Percentiles rank a stretch among this genome's conserved stretches.
These are phyloP conservation scores for Syzygium oleosum DNA, from an alignment of 345 rosid genomes.

Conservation along the genomic window DNA sequence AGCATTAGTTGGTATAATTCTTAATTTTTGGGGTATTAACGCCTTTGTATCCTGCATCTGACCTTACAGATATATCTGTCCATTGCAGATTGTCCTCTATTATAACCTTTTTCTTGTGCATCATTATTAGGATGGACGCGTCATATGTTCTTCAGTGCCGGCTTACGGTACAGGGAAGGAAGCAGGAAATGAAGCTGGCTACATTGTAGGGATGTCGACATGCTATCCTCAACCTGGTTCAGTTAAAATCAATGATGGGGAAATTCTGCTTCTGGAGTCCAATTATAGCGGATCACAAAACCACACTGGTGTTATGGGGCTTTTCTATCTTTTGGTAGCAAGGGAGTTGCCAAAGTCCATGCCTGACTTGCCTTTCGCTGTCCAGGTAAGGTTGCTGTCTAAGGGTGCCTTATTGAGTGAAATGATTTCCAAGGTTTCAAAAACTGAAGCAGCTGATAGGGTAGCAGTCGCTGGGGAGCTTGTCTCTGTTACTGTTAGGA, in stretches of 20 bases:
- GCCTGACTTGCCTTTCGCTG: background rate
- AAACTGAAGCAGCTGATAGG: background rate
- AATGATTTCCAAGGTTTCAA: background rate
- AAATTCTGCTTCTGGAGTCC: constrained; percentile 55
- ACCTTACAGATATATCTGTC: background rate
- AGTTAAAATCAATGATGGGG: constrained; percentile 46
- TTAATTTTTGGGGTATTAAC: background rate
- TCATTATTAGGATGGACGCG: constrained; percentile 46
- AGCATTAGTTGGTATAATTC: background rate
- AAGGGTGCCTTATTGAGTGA: background rate
- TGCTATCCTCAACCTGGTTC: constrained; percentile 71
- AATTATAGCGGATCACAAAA: constrained; percentile 37
- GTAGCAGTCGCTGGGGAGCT: background rate
- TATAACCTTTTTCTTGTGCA: background rate
- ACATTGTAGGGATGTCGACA: constrained; percentile 86
- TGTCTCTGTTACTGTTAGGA: background rate
- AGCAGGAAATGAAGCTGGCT: constrained; percentile 84
- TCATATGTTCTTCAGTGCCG: constrained; percentile 48
- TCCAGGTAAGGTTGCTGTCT: background rate
- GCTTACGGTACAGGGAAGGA: constrained; percentile 64
- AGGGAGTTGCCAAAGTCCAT: constrained; percentile 32
- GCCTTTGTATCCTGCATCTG: background rate
- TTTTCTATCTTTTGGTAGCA: constrained; percentile 64
- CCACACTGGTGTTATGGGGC: constrained; percentile 88
- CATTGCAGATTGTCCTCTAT: background rate